Conservation (phyloP, 2,329 filamentous ascomycete genomes). For the Zymoseptoria ardabiliae region DNA sequence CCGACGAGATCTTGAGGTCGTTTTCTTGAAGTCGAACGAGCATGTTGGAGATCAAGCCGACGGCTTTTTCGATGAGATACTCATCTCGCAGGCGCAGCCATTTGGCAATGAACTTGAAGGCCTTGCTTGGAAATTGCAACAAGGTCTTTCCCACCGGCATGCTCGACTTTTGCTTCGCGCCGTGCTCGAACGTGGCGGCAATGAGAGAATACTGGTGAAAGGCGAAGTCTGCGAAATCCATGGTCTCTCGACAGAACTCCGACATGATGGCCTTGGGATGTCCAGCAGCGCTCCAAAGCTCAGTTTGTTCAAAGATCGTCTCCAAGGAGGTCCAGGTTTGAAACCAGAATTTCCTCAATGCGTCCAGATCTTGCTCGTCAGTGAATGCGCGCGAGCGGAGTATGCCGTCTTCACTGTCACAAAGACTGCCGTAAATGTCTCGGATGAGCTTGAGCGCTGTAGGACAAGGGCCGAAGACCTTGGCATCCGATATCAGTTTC, state of each 20-base stretch:
- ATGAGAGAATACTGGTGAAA: slow-evolving; percentile 82
- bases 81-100: slow-evolving; percentile 87
- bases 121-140: slow-evolving; percentile 55
- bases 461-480: slow-evolving; percentile 52
- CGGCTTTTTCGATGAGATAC: slow-evolving; percentile 75
- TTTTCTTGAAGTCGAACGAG: slow-evolving; percentile 73
- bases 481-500: slow-evolving; percentile 48
- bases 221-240: slow-evolving; percentile 82
- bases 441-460: slow-evolving; percentile 54
- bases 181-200: slow-evolving; percentile 55
- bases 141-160: slow-evolving; percentile 42
- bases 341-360: slow-evolving; percentile 73
- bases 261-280: slow-evolving; percentile 75
- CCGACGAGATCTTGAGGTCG: slow-evolving; percentile 58
- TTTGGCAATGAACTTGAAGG: slow-evolving; percentile 60
- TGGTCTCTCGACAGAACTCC: slow-evolving; percentile 87
- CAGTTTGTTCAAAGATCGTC: slow-evolving; percentile 74
- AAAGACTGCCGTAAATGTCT: slow-evolving; percentile 57
- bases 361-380: slow-evolving; percentile 50
- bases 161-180: slow-evolving; percentile 33
- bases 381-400: slow-evolving; percentile 53
- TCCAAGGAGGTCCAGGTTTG: slow-evolving; percentile 75
- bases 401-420: slow-evolving; percentile 55
- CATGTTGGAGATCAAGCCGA: slow-evolving; percentile 76
- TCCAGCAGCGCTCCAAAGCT: slow-evolving; percentile 66